A percentile compares a stretch with the other conserved stretches of the same genome.
These are phyloP conservation scores for Neurospora sp. DNA, from an alignment of 495 filamentous ascomycete genomes.

Conservation along the genomic window DNA sequence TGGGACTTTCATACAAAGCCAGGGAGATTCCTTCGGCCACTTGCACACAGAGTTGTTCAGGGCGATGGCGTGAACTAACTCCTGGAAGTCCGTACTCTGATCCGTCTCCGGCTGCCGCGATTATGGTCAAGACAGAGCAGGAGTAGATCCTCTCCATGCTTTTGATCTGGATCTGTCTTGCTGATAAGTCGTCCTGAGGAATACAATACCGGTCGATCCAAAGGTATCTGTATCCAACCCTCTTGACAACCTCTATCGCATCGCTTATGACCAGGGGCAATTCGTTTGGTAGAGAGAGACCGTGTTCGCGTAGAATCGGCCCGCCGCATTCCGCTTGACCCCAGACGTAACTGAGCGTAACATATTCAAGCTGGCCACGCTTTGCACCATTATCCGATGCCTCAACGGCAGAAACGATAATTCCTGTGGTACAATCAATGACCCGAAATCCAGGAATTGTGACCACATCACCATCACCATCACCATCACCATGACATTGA, in stretches of 20 bases:
- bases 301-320: neutral
- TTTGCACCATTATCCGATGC: neutral
- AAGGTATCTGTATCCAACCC: slow-evolving; percentile 10
- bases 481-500: neutral
- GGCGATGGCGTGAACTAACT: slow-evolving; percentile 2
- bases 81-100: slow-evolving; percentile 16
- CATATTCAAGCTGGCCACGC: neutral
- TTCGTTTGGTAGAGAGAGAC: neutral
- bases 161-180: slow-evolving; percentile 13
- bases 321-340: neutral
- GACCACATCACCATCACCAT: neutral
- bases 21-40: neutral
- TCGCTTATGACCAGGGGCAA: neutral
- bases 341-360: neutral
- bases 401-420: neutral
- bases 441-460: neutral
- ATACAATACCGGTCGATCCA: slow-evolving; percentile 20
- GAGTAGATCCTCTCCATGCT: slow-evolving; percentile 19
- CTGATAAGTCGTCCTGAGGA: slow-evolving; percentile 2
- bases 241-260: neutral
- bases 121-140: slow-evolving; percentile 9
- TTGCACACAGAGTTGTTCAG: neutral
- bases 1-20: neutral
- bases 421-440: neutral
- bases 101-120: slow-evolving; percentile 14